Conservation (phyloP, 495 filamentous ascomycete species). For the Neurospora sp. region DNA sequence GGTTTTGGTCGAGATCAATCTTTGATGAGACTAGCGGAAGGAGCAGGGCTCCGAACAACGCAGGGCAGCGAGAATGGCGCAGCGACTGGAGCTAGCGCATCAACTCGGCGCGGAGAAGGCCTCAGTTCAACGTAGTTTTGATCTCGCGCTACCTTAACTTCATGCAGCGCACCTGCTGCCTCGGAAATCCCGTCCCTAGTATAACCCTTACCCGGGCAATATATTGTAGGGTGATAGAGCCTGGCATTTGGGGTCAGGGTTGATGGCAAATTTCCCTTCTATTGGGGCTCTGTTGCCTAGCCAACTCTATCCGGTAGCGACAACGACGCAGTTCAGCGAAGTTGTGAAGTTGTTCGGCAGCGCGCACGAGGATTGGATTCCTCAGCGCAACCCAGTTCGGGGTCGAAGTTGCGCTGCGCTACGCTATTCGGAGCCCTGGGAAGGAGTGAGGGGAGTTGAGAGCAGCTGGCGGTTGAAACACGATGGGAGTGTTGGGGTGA, state of each 20-base stretch:
- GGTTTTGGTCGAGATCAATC: not conserved
- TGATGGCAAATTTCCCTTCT: not conserved
- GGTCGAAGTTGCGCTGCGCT: not conserved
- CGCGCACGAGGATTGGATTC: not conserved
- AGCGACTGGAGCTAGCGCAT: not conserved
- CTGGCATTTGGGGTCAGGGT: too few species aligned
- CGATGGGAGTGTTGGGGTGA: not conserved
- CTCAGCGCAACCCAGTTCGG: not conserved
- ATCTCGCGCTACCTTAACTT: not conserved
- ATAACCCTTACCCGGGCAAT: not conserved
- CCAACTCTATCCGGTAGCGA: not conserved
- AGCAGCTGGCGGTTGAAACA: not conserved
- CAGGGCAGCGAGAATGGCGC: not conserved
- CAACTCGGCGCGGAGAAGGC: not conserved
- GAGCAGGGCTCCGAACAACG: too few species aligned
- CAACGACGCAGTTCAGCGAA: not conserved
- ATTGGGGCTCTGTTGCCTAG: not conserved
- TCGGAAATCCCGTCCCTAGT: not conserved
- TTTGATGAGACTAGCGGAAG: not conserved
- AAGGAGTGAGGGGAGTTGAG: not conserved
- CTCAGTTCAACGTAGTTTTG: not conserved
- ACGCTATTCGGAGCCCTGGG: not conserved
- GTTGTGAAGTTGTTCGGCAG: not conserved
- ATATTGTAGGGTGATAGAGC: not conserved
- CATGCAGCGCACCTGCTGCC: not conserved